These are phyloP conservation scores for Groenewaldozyma salmanticensis DNA, from an alignment of 805 yeast genomes.

Conservation along the genomic window DNA sequence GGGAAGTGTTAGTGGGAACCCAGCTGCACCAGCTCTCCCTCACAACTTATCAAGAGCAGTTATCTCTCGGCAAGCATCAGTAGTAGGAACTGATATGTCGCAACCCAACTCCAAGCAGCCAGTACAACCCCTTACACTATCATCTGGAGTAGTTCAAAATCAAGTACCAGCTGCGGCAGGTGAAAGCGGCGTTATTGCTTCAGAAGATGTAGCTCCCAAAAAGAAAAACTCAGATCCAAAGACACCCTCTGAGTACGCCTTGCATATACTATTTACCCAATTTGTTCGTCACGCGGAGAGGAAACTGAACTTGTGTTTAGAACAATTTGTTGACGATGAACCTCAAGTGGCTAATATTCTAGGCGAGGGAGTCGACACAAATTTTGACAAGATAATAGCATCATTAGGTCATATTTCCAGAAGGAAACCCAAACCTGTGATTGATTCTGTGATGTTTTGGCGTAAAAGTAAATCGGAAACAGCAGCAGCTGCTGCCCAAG, in stretches of 20 bases:
- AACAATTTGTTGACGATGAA: constrained; percentile 55
- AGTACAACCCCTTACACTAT: too few relatives aligned
- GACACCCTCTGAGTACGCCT: constrained; percentile 62
- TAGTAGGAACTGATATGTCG: too few relatives aligned
- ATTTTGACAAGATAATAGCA: constrained; percentile 75
- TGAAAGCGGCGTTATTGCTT: too few relatives aligned
- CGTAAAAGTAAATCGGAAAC: constrained; percentile 86
- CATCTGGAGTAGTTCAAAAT: too few relatives aligned
- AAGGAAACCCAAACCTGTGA: constrained; percentile 86
- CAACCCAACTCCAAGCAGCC: too few relatives aligned
- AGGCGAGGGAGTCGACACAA: constrained; percentile 78
- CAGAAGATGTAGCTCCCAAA: too few relatives aligned
- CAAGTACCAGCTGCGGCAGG: too few relatives aligned
- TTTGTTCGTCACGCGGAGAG: constrained; percentile 91
- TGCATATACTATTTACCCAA: constrained; percentile 90
- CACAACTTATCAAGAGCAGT: too few relatives aligned
- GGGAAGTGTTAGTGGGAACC: too few relatives aligned
- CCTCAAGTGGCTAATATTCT: constrained; percentile 71
- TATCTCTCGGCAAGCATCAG: too few relatives aligned
- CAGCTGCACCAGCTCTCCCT: too few relatives aligned
- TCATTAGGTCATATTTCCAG: constrained; percentile 88
- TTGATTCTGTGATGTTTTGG: constrained; percentile 98
- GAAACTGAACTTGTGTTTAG: constrained; percentile 64
- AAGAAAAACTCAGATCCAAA: constrained; percentile 15
- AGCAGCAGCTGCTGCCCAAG: constrained; percentile 51